Evolutionary conservation across 73 alveolate genomes (phyloP).

Genomic region (Blepharisma stoltei): DNA sequence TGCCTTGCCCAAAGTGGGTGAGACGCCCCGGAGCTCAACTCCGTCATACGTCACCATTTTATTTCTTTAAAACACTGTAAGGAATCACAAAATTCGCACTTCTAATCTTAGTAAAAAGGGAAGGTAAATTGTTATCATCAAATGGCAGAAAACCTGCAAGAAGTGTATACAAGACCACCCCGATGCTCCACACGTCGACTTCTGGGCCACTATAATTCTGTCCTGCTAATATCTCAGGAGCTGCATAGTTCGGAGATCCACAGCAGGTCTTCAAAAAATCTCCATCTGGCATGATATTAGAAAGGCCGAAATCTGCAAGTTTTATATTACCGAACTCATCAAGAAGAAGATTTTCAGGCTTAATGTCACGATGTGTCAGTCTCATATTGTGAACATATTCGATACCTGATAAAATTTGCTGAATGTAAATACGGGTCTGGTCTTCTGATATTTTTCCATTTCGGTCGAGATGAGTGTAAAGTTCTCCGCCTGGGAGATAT

Average conservation of each 20-base stretch:
- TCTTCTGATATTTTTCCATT: slow-evolving; percentile 70
- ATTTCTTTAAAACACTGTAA: neutral
- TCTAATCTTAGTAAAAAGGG: slow-evolving; percentile 70
- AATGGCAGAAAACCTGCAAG: slow-evolving; percentile 84
- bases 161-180: slow-evolving; percentile 81
- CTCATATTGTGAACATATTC: slow-evolving; percentile 70
- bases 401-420: slow-evolving; percentile 70
- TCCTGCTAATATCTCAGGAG: slow-evolving; percentile 91
- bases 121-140: slow-evolving; percentile 72
- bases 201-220: slow-evolving; percentile 73
- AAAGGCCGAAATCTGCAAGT: slow-evolving; percentile 84
- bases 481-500: slow-evolving; percentile 89
- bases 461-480: slow-evolving; percentile 79
- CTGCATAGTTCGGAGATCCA: slow-evolving; percentile 97
- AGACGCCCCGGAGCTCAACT: no score
- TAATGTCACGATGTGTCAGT: slow-evolving; percentile 71
- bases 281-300: slow-evolving; percentile 69
- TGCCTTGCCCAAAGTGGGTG: no score
- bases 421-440: slow-evolving; percentile 69
- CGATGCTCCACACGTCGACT: slow-evolving; percentile 88
- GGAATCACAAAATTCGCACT: slow-evolving; percentile 52
- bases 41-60: no score
- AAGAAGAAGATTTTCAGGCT: slow-evolving; percentile 76
- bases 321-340: slow-evolving; percentile 68
- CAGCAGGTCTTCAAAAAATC: slow-evolving; percentile 82